Conservation (phyloP, 2,329 filamentous ascomycete species). For the Pseudogymnoascus sp. region DNA sequence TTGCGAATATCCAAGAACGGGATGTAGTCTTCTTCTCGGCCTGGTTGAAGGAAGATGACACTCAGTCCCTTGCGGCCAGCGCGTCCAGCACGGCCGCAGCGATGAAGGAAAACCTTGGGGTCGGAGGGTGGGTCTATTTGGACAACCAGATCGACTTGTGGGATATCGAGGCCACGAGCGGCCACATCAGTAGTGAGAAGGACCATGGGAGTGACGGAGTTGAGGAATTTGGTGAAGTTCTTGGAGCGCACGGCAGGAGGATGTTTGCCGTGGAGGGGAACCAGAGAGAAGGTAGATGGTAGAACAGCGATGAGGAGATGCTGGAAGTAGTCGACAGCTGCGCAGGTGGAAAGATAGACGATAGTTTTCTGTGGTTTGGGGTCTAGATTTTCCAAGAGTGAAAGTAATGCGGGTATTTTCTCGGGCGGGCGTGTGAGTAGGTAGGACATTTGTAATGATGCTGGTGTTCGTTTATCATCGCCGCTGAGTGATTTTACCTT, state of each 20-base stretch:
- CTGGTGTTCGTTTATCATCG: constrained; percentile 81
- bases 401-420: constrained; percentile 68
- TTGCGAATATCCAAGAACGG: constrained; percentile 80
- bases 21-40: constrained; percentile 83
- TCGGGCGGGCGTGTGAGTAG: constrained; percentile 66
- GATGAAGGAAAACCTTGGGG: constrained; percentile 91
- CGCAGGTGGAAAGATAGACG: constrained; percentile 87
- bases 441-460: constrained; percentile 88
- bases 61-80: constrained; percentile 82
- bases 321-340: constrained; percentile 89
- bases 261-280: constrained; percentile 88
- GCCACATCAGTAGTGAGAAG: constrained; percentile 90
- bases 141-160: constrained; percentile 82
- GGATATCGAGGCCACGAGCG: constrained; percentile 83
- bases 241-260: constrained; percentile 78
- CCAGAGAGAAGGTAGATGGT: constrained; percentile 57
- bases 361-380: constrained; percentile 77
- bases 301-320: constrained; percentile 69
- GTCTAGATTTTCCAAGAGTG: constrained; percentile 62
- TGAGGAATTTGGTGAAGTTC: constrained; percentile 76
- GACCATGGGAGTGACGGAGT: constrained; percentile 66
- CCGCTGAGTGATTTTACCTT: constrained; percentile 75
- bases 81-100: constrained; percentile 80
- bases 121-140: constrained; percentile 82
- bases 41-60: constrained; percentile 76